A percentile compares a stretch with the other conserved stretches of the same genome.
phyloP scores from a whole-genome alignment of 305 asterid genomes.

The Withania somnifera region DNA sequence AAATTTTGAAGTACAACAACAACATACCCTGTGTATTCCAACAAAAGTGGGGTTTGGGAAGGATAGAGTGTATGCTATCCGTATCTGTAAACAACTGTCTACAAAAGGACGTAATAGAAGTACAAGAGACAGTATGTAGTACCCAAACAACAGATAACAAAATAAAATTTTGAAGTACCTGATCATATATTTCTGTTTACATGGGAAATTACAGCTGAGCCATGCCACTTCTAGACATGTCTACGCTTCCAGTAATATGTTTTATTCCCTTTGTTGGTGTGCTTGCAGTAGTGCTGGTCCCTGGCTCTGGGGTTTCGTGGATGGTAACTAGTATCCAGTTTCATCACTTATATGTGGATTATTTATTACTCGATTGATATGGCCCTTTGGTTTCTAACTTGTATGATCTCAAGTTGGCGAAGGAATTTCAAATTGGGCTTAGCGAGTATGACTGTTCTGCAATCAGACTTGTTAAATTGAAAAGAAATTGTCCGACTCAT shows the following conservation, averaged over 20 bases:
- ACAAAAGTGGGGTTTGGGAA: no score
- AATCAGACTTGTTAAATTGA: not conserved
- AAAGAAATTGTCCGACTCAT: not conserved
- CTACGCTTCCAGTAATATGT: not conserved
- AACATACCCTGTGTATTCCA: no score
- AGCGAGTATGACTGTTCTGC: not conserved
- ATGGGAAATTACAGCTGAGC: not conserved
- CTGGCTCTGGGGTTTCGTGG: not conserved
- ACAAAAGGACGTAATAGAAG: no score
- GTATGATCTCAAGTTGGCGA: not conserved
- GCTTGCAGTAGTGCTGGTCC: not conserved
- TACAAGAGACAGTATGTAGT: no score
- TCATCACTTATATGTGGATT: not conserved
- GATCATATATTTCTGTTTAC: not conserved
- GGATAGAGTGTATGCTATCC: no score
- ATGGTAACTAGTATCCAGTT: not conserved
- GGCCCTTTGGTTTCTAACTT: not conserved
- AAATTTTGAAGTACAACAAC: not conserved
- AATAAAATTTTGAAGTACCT: not conserved
- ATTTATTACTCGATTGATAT: not conserved
- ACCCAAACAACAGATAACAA: no score
- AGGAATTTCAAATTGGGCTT: not conserved
- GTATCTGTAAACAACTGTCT: no score
- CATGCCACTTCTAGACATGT: not conserved
- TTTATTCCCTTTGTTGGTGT: not conserved